Conservation (phyloP, 352 stramenopile species). For the Phytopythium litorale region DNA sequence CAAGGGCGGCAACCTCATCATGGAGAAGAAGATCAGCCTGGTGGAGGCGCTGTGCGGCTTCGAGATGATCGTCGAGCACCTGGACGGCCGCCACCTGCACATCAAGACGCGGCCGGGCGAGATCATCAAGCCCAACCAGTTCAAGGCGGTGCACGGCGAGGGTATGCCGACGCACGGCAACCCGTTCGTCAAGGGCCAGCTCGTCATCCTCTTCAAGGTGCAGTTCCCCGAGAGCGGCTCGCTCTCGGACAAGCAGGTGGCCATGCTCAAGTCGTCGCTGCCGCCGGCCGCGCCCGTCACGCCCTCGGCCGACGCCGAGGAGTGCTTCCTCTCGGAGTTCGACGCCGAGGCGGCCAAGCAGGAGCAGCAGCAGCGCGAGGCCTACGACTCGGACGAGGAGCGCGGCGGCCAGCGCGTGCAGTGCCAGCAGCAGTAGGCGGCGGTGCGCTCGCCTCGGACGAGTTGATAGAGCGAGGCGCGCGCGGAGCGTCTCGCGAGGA, state of each 20-base stretch:
- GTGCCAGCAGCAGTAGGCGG: constrained; percentile 87
- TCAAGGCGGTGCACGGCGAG: constrained; percentile 94
- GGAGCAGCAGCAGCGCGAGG: constrained; percentile 63
- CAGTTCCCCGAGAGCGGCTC: constrained; percentile 92
- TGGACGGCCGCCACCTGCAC: constrained; percentile 90
- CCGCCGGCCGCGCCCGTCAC: constrained; percentile 46
- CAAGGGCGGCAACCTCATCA: constrained; percentile 96
- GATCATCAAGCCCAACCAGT: constrained; percentile 91
- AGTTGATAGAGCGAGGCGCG: constrained; percentile 4
- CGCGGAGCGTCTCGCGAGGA: neutral
- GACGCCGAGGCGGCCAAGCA: constrained; percentile 88
- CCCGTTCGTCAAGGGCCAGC: constrained; percentile 97
- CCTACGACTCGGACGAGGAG: constrained; percentile 93
- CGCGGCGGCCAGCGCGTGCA: constrained; percentile 87
- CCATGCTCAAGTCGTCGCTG: constrained; percentile 61
- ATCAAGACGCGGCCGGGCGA: constrained; percentile 92
- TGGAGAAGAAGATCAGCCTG: constrained; percentile 94
- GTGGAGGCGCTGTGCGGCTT: constrained; percentile 92
- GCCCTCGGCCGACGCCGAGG: constrained; percentile 51
- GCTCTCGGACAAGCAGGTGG: constrained; percentile 83
- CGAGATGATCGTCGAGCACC: constrained; percentile 90
- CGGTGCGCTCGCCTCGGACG: neutral
- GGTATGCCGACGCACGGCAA: constrained; percentile 98
- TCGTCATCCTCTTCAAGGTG: constrained; percentile 98
- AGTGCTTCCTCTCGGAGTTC: constrained; percentile 91